phyloP scores from a whole-genome alignment of 2,329 filamentous ascomycete genomes.

The Chaetomiaceae sp. region DNA sequence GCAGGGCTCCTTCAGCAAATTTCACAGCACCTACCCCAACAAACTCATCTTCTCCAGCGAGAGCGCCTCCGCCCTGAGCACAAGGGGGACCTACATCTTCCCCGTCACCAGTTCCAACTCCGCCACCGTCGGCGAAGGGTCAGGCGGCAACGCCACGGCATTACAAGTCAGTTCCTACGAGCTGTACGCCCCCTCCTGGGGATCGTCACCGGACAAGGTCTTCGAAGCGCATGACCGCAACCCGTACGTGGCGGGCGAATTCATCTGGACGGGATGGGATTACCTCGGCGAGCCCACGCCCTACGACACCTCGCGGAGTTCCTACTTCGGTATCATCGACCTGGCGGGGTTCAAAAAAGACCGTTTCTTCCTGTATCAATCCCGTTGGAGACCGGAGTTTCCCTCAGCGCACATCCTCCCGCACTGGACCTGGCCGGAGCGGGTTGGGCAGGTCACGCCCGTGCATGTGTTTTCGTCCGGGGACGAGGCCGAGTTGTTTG shows the following conservation, averaged over 20 bases:
- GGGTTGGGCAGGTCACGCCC: constrained; percentile 44
- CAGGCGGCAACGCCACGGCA: constrained; percentile 33
- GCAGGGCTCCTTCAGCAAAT: constrained; percentile 37
- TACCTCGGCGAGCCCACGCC: constrained; percentile 35
- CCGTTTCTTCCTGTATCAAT: constrained; percentile 51
- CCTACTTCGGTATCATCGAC: constrained; percentile 55
- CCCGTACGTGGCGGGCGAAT: constrained; percentile 47
- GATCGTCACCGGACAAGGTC: constrained; percentile 49
- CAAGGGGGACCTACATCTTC: constrained; percentile 50
- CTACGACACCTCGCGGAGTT: constrained; percentile 46
- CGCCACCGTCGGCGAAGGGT: constrained; percentile 32
- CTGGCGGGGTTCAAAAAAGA: constrained; percentile 55
- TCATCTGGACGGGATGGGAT: constrained; percentile 32
- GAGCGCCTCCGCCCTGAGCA: constrained; percentile 43
- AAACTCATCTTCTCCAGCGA: constrained; percentile 45
- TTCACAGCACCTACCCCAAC: constrained; percentile 41
- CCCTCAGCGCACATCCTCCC: constrained; percentile 50
- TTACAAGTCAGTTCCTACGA: constrained; percentile 43
- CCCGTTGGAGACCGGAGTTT: constrained; percentile 47
- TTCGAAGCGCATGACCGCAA: constrained; percentile 45
- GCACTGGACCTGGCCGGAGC: constrained; percentile 52
- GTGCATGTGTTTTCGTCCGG: constrained; percentile 51
- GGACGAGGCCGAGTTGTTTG: constrained; percentile 51
- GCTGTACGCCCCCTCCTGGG: constrained; percentile 44
- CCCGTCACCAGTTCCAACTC: constrained; percentile 39